A percentile compares a stretch with the other conserved stretches of the same genome.
These are phyloP conservation scores for Mycena filopes DNA, from an alignment of 768 basidiomycete genomes.

Conservation along the genomic window DNA sequence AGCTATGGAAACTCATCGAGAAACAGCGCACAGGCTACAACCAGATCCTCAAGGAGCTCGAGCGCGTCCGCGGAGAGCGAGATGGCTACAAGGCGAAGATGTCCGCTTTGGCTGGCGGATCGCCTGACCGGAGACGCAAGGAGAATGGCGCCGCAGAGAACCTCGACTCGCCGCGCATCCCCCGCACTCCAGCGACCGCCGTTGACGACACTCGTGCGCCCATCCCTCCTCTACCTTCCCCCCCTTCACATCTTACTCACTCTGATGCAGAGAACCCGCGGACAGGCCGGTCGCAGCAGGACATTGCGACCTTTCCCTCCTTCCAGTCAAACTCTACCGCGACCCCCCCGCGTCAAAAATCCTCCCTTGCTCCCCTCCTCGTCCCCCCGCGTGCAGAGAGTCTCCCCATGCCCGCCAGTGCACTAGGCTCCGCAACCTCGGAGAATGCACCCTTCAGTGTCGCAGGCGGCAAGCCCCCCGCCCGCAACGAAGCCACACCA, in stretches of 20 bases:
- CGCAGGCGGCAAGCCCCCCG: not conserved
- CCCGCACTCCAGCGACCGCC: constrained; percentile 3
- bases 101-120: constrained; percentile 38
- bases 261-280: constrained; percentile 40
- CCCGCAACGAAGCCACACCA: constrained; percentile 18
- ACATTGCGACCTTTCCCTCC: constrained; percentile 38
- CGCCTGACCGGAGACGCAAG: constrained; percentile 37
- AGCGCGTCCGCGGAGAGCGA: constrained; percentile 84
- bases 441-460: constrained; percentile 43
- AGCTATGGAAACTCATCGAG: constrained; percentile 96
- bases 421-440: constrained; percentile 43
- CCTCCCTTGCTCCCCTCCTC: constrained; percentile 50
- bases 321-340: constrained; percentile 37
- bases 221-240: not conserved
- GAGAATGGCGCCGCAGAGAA: constrained; percentile 10
- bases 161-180: not conserved
- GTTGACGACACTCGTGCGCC: constrained; percentile 24
- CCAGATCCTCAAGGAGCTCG: constrained; percentile 85
- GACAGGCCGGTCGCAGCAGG: constrained; percentile 17
- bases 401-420: constrained; percentile 44
- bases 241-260: constrained; percentile 36
- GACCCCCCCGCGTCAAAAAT: constrained; percentile 42
- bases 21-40: constrained; percentile 88
- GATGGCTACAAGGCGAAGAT: constrained; percentile 72
- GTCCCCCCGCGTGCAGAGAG: constrained; percentile 52